Evolutionary conservation across 1,284 basidiomycete genomes (phyloP).

Genomic region (Ustilago vetiveriae): DNA sequence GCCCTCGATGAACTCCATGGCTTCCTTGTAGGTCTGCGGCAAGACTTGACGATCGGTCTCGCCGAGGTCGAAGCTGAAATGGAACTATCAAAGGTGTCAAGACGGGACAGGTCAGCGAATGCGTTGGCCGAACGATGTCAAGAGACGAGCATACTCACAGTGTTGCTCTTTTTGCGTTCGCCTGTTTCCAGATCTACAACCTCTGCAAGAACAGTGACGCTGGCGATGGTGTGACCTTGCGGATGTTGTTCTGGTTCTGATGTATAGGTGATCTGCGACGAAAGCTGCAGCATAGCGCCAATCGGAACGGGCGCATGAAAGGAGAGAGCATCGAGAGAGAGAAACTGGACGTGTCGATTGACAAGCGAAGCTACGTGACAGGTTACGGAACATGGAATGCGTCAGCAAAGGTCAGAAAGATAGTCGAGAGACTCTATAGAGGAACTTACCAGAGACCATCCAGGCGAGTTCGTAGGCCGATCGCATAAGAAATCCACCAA

Average conservation of each 20-base stretch:
- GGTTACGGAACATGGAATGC: no score
- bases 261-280: conserved; percentile 58
- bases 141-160: no score
- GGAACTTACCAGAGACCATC: conserved; percentile 56
- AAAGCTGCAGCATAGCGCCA: conserved; percentile 56
- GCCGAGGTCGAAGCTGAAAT: conserved; percentile 60
- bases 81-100: conserved; percentile 33
- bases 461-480: conserved; percentile 67
- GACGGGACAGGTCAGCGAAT: no score
- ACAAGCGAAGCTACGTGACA: conserved; percentile 53
- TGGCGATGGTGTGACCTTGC: conserved; percentile 31
- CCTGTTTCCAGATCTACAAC: conserved; percentile 55
- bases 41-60: conserved; percentile 28
- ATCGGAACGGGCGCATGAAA: conserved; percentile 63
- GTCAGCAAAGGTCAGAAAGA: no score
- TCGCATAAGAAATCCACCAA: conserved; percentile 60
- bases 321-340: conserved; percentile 64
- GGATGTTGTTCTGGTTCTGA: conserved; percentile 19
- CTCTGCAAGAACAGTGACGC: conserved; percentile 56
- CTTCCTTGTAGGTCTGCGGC: conserved; percentile 55
- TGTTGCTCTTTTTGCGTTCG: conserved; percentile 50
- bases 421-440: no score
- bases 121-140: no score
- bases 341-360: conserved; percentile 64
- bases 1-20: conserved; percentile 62